Percentiles rank a stretch among this genome's conserved stretches.
Evolutionary conservation across 2,329 filamentous ascomycete genomes (phyloP).

Genomic region (Fusarium paranaense): DNA sequence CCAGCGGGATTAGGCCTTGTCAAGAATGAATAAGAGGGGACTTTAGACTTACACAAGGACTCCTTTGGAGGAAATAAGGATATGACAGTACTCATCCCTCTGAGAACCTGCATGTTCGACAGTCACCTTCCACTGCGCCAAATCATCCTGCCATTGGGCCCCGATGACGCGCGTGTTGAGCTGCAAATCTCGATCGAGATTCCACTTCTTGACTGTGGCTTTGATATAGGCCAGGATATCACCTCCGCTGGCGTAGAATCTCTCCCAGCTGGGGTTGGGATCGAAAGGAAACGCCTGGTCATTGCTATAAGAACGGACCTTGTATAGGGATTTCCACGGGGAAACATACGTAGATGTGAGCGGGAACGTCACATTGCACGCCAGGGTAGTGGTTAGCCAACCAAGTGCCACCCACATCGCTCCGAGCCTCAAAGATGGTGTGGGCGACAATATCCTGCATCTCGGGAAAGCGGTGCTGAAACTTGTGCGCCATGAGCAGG

Average conservation of each 20-base stretch:
- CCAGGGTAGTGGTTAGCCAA: slow-evolving; percentile 46
- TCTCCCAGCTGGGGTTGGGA: slow-evolving; percentile 69
- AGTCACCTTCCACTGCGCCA: slow-evolving; percentile 38
- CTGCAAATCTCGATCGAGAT: slow-evolving; percentile 52
- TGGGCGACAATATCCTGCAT: slow-evolving; percentile 42
- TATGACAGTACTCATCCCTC: slow-evolving; percentile 36
- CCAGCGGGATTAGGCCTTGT: background rate
- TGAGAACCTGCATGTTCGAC: slow-evolving; percentile 24
- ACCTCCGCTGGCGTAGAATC: slow-evolving; percentile 66
- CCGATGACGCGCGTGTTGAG: slow-evolving; percentile 48
- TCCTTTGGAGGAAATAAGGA: slow-evolving; percentile 37
- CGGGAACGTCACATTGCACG: slow-evolving; percentile 37
- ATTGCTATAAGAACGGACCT: background rate
- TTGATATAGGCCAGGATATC: slow-evolving; percentile 69
- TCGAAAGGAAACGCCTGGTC: slow-evolving; percentile 60
- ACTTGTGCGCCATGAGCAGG: slow-evolving; percentile 50
- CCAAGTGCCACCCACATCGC: slow-evolving; percentile 50
- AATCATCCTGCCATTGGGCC: slow-evolving; percentile 30
- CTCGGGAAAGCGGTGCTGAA: slow-evolving; percentile 49
- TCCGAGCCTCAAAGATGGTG: slow-evolving; percentile 47
- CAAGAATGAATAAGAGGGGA: accelerated
- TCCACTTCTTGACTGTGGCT: slow-evolving; percentile 56
- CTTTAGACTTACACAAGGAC: slow-evolving; percentile 34
- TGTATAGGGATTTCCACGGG: background rate
- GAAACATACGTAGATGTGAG: slow-evolving; percentile 32